Base-by-base conservation (phyloP, 176 grass and related monocot genomes). In the Poa annua region DNA sequence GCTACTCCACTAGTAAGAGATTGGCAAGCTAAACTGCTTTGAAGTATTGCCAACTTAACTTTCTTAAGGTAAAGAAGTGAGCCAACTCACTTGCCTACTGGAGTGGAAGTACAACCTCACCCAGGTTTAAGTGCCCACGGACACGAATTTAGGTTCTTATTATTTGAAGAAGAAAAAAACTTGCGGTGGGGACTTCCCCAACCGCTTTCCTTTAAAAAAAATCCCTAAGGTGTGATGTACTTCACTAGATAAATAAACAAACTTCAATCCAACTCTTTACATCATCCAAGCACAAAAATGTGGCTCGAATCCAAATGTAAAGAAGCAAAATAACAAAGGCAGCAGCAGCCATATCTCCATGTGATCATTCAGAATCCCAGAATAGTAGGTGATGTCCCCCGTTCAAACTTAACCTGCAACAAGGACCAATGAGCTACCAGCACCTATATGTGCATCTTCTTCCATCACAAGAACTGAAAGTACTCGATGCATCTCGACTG, bases 401-500 rank as follows among this genome's bases (percentile, higher is more conserved):
- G 64, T 45, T 66, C 21, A 87, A 72, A 48, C 24, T 74, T 26
- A 35, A 57, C 29, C 39, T 21, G 21, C 75, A 60, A 11, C 41
- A 20, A 36, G 71, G 16, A 62, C 77, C 70, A 69, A 56, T 16
- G 7, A n/a, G 26, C 4, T 45, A 13, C 20, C 9, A 75, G 54
- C 33, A 71, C 25, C 22, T 48, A 44, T 25, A 53, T 73, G 29
- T 35, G 32, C 69, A 36, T 85, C 47, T 42, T 35, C 35, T 86
- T 66, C 35, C 35, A 26, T 90, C 84, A 90, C 88, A 90, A 80
- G 80, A 90, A 90, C 39, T 90, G 88, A 61, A 90, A 90, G 50
- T 75, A 90, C 84, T 90, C 88, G 32, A 90, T 90, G 88, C 84
- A 86, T 75, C 84, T 86, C 5, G 88, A 86, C 67, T 86, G 84